Conservation (phyloP, 352 stramenopile species). For the Aphanomyces invadans region DNA sequence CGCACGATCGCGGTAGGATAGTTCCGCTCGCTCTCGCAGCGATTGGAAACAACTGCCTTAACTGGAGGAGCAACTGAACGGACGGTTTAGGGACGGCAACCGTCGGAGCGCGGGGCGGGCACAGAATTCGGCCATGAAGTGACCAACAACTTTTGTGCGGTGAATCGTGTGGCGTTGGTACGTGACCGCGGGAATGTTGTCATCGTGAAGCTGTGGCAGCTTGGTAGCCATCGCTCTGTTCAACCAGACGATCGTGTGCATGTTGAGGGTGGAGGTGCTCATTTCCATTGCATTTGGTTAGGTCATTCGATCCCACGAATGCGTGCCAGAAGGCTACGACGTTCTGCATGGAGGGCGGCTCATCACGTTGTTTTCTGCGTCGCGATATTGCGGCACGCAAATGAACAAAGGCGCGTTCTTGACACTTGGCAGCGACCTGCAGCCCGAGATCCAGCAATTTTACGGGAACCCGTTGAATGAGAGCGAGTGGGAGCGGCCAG, state of each 20-base stretch:
- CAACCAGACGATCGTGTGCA: too few relatives aligned
- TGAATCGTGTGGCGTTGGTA: conserved; percentile 85
- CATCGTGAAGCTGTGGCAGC: too few relatives aligned
- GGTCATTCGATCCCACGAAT: conserved; percentile 92
- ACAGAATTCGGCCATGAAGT: conserved; percentile 90
- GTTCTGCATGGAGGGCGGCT: conserved; percentile 81
- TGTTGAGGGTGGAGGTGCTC: too few relatives aligned
- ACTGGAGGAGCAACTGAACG: too few relatives aligned
- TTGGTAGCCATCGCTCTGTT: too few relatives aligned
- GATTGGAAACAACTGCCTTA: too few relatives aligned
- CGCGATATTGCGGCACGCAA: conserved; percentile 87
- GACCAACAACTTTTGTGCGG: conserved; percentile 91
- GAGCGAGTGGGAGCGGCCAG: conserved; percentile 60
- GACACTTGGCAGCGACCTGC: conserved; percentile 82
- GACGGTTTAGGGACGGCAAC: conserved; percentile 49
- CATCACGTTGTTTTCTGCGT: conserved; percentile 90
- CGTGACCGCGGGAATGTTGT: too few relatives aligned
- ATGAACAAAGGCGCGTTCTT: conserved; percentile 92
- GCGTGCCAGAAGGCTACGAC: conserved; percentile 87
- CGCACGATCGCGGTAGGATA: conserved; percentile 42
- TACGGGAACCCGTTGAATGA: conserved; percentile 85
- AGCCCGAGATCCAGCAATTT: conserved; percentile 92
- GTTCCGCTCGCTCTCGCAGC: too few relatives aligned
- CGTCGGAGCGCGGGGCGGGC: conserved; percentile 81
- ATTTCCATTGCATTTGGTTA: too few relatives aligned